These are phyloP conservation scores for Vanilla planifolia DNA, from an alignment of 106 monocot species.

Conservation along the genomic window DNA sequence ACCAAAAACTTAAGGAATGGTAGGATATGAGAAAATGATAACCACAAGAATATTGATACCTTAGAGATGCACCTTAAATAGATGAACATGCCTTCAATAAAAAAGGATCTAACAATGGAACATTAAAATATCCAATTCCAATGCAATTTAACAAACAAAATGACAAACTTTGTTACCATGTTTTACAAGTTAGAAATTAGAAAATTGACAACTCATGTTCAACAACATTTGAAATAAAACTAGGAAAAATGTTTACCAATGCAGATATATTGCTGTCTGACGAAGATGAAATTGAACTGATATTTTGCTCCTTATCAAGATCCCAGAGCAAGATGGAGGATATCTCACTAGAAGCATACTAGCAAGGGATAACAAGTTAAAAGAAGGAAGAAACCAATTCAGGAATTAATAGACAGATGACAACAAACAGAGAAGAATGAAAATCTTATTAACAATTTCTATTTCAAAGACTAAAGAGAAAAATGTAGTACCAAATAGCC, in stretches of 20 bases:
- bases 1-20: too few relatives aligned
- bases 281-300: conserved; percentile 50
- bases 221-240: too few relatives aligned
- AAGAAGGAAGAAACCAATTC: neutral
- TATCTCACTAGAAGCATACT: conserved; percentile 83
- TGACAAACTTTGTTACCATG: too few relatives aligned
- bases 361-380: neutral
- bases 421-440: neutral
- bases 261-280: conserved; percentile 64
- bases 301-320: conserved; percentile 78
- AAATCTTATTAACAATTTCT: neutral
- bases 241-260: conserved; percentile 36
- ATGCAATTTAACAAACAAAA: too few relatives aligned
- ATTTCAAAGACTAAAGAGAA: neutral
- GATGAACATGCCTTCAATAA: too few relatives aligned
- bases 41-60: too few relatives aligned
- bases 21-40: too few relatives aligned
- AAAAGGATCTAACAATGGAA: too few relatives aligned
- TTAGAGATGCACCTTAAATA: too few relatives aligned
- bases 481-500: conserved; percentile 60
- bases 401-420: neutral
- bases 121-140: too few relatives aligned
- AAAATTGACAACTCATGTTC: too few relatives aligned
- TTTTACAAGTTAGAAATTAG: too few relatives aligned
- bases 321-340: conserved; percentile 80